These are phyloP conservation scores for Kernera saxatilis DNA, from an alignment of 345 rosid genomes.

Conservation along the genomic window DNA sequence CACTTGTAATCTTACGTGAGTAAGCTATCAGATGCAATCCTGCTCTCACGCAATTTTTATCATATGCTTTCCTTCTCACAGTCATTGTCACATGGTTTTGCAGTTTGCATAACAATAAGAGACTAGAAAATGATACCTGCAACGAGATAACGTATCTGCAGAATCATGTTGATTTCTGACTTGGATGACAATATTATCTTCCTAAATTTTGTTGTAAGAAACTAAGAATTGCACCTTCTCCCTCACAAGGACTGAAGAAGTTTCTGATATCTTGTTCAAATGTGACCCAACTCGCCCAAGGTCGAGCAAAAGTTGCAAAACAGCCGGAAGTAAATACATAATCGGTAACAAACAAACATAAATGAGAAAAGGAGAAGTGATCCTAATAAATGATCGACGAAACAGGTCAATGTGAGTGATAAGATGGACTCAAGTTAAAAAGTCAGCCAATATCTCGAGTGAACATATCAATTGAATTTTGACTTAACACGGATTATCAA, in stretches of 20 bases:
- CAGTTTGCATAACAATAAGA: background rate
- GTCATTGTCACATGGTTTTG: background rate
- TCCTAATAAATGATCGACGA: constrained; percentile 32
- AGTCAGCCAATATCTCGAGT: background rate
- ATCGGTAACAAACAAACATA: constrained; percentile 5
- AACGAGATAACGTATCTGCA: constrained; percentile 32
- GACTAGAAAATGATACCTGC: constrained; percentile 41
- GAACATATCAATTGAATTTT: background rate
- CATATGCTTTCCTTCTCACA: constrained; percentile 47
- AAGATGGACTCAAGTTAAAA: background rate
- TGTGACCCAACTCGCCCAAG: constrained; percentile 48
- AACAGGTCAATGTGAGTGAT: background rate
- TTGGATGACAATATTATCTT: constrained; percentile 35
- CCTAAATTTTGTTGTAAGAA: too few relatives aligned
- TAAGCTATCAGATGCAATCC: constrained; percentile 24
- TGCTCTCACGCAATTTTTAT: constrained; percentile 37
- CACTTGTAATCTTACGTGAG: background rate
- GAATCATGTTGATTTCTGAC: constrained; percentile 40
- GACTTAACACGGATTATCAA: constrained; percentile 69
- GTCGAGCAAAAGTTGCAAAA: constrained; percentile 53
- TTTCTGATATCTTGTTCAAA: constrained; percentile 51
- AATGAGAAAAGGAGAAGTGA: background rate
- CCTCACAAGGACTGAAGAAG: constrained; percentile 44
- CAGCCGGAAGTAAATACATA: constrained; percentile 38
- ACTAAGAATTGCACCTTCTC: constrained; percentile 42